phyloP scores from a whole-genome alignment of 140 eudicot genomes.

The Anethum foeniculum region DNA sequence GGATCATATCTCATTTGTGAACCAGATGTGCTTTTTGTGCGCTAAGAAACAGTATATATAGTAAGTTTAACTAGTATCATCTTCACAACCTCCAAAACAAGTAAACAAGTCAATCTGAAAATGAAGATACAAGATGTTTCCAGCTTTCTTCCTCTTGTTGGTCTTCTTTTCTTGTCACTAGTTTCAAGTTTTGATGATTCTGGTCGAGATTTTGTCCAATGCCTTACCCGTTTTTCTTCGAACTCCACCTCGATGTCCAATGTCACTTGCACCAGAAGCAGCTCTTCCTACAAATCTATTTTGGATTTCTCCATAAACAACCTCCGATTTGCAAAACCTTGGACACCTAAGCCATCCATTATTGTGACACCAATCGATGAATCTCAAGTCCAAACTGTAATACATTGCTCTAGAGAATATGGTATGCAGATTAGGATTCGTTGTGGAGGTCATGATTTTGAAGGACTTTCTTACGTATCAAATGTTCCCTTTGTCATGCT shows the following conservation, averaged over 20 bases:
- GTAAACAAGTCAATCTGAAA: not conserved
- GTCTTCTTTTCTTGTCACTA: not conserved
- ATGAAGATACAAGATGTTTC: not conserved
- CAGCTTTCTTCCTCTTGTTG: not conserved
- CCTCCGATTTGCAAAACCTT: not conserved
- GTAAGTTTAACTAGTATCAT: not conserved
- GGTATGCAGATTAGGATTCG: conserved; percentile 2
- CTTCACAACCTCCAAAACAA: not conserved
- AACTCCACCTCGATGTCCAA: not conserved
- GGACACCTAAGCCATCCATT: not conserved
- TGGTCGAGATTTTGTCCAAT: not conserved
- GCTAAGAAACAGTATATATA: not conserved
- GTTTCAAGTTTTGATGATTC: not conserved
- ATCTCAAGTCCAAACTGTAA: conserved; percentile 2
- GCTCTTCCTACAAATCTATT: not conserved
- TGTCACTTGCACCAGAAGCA: not conserved
- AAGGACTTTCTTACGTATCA: not conserved
- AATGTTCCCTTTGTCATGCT: not conserved
- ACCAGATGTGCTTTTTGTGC: not conserved
- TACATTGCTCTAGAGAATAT: not conserved
- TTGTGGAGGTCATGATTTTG: not conserved
- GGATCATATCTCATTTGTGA: not conserved
- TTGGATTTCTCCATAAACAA: not conserved
- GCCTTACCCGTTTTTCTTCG: not conserved
- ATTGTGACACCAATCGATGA: not conserved